Evolutionary conservation across 441 rosid genomes (phyloP), one percentile per base, ranked within the genome.

Genomic region (Biscutella laevigata): DNA sequence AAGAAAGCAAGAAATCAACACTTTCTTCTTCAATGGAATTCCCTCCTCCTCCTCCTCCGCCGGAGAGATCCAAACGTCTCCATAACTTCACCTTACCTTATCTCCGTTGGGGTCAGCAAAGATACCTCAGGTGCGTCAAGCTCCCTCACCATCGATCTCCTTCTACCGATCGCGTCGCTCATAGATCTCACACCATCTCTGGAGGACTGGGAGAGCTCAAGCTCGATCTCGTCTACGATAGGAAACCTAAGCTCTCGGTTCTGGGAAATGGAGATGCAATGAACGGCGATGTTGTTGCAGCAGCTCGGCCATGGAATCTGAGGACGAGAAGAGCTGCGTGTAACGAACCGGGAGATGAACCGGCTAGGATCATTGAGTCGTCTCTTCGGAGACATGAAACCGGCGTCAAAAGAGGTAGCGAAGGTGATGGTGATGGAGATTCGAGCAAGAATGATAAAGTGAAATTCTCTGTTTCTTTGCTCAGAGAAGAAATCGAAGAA

Each of bases 301-400:
- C 64, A 14, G 41, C 62, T 16, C 54, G 72, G 65, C 81, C 85
- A 16, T 79, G 85, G 85, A 82, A 79, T 69, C 59, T 79, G 75
- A 73, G 88, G 66, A 79, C 81, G 36, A 77, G 83, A 48, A 75
- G 81, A 64, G 76, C 81, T 12, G 78, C 81, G 3, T 71, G 76
- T 47, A 78, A 71, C 53, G 77, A 69, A 3, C 80, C 77, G 4
- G 34, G 66, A 9, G 59, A 57, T 34, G 33, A 64, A n/a, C 48
- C 57, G 19, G 8, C 53, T 27, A 65, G 24, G 53, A 61, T 45
- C 51, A 24, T 26, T 2, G 73, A 62, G 21, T 53, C 67, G 21
- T 53, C 70, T 30, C 24, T 43, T 7, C 39, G 67, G 34, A 48
- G 59, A 33, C 43, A 52, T 26, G 61, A 40, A 2, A 45, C 22